A percentile compares a stretch with the other conserved stretches of the same genome.
Conservation (phyloP, 2,329 filamentous ascomycete species). For the Pyrenophora seminiperda region DNA sequence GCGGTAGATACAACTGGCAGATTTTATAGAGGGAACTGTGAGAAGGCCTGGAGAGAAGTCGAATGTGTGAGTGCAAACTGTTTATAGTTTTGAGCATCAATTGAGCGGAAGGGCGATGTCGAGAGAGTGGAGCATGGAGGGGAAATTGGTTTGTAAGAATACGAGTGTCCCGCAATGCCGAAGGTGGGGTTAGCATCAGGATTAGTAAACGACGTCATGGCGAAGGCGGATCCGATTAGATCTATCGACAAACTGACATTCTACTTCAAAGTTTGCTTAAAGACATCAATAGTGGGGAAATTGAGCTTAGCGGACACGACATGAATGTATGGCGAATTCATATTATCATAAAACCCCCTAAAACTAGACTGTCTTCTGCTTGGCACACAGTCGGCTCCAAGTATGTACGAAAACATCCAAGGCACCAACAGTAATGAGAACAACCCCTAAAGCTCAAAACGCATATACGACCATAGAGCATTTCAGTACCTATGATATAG, state of each 20-base stretch:
- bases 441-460: not conserved
- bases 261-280: too few species aligned
- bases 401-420: not conserved
- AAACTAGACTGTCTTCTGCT: not conserved
- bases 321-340: not conserved
- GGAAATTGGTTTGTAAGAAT: not conserved
- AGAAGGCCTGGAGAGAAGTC: not conserved
- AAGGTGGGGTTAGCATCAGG: constrained; percentile 12
- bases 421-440: not conserved
- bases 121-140: not conserved
- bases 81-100: not conserved
- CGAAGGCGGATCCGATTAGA: not conserved
- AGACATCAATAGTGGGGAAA: too few species aligned
- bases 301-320: too few species aligned
- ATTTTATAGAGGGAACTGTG: not conserved
- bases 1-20: not conserved
- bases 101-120: not conserved
- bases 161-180: constrained; percentile 3
- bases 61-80: not conserved
- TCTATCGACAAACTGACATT: not conserved
- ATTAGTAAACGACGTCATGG: constrained; percentile 6
- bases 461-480: not conserved
- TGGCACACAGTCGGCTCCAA: not conserved
- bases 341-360: not conserved
- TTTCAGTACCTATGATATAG: not conserved